Conservation (phyloP, 2,329 filamentous ascomycete species). For the Alternaria rosae region DNA sequence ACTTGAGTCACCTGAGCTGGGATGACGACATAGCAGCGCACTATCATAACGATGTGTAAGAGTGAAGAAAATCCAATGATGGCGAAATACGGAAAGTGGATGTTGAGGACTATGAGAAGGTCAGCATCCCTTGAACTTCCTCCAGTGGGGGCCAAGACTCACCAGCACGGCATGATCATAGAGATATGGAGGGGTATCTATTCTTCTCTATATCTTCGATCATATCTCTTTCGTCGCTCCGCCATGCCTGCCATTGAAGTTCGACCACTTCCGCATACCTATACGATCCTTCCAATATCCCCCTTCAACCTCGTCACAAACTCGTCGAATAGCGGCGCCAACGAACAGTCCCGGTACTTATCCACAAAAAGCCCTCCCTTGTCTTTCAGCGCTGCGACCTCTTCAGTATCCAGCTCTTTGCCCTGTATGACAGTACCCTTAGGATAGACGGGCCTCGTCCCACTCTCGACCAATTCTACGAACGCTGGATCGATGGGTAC, state of each 20-base stretch:
- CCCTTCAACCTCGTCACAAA: slow-evolving; percentile 65
- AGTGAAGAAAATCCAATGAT: neutral
- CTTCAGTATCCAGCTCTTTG: slow-evolving; percentile 36
- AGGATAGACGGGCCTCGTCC: slow-evolving; percentile 71
- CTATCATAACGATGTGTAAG: neutral
- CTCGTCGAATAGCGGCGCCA: slow-evolving; percentile 71
- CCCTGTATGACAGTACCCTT: slow-evolving; percentile 63
- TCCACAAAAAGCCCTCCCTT: slow-evolving; percentile 63
- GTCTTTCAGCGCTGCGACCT: slow-evolving; percentile 21
- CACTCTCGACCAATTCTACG: slow-evolving; percentile 83
- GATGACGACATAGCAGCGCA: neutral
- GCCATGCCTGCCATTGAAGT: too few relatives aligned
- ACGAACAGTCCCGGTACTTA: slow-evolving; percentile 76
- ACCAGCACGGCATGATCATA: neutral
- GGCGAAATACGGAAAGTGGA: neutral
- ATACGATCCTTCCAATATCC: slow-evolving; percentile 32
- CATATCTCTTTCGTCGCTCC: neutral
- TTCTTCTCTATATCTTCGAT: neutral
- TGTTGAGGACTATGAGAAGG: neutral
- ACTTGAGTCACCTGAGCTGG: neutral
- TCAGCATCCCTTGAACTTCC: neutral
- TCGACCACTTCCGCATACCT: neutral
- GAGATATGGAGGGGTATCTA: neutral
- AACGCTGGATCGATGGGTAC: slow-evolving; percentile 95
- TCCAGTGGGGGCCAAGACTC: neutral